Base-by-base conservation (phyloP, 495 filamentous ascomycete species). In the Annulohypoxylon stygium region DNA sequence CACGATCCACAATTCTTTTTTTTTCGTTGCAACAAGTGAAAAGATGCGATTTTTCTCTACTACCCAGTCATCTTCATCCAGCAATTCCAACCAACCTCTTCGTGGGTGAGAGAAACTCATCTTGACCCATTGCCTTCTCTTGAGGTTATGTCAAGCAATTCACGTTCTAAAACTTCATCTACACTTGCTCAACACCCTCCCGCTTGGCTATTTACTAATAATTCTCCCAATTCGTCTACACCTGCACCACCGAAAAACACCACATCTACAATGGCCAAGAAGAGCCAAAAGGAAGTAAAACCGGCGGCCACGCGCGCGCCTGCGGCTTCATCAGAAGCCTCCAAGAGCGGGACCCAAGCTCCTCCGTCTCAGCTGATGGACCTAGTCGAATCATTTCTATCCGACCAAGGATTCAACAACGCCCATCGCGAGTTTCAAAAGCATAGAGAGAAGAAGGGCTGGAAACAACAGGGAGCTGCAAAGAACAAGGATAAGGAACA, bases 341-440 rank as follows among this genome's bases (percentile, higher is more conserved):
- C 75, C 5, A 25, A 55, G 50, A 61, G 70, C 71, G 61, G 71
- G 30, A 70, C 61, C 62, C 57, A 70, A 25, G 70, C 81, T 61
- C 87, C 86, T 36, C 86, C 90, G 9, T 70, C 85, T 18, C 86
- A 89, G 75, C 80, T 94, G 14, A 76, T 93, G 68, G 86, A 88
- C 45, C 83, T 92, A n/a, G 85, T 94, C 70, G 86, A 88, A 34
- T 81, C 83, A 12, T 93, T 93, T 80, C 84, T 94, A 34, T 83
- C 86, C 69, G 87, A 90, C 45, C 86, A 90, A 77, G 88, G 89
- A 34, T 93, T 91, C 71, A 75, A 84, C 18, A 81, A 81, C 45
- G 86, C 92, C 30, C 87, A 86, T 65, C 79, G 83, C 66, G 83
- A 88, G 2, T 90, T 93, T 70, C 78, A 80, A 20, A 87, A 90